A percentile compares a stretch with the other conserved stretches of the same genome.
These are phyloP conservation scores for Mortierella sp. DNA, from an alignment of 371 early-diverging fungal species.

Conservation along the genomic window DNA sequence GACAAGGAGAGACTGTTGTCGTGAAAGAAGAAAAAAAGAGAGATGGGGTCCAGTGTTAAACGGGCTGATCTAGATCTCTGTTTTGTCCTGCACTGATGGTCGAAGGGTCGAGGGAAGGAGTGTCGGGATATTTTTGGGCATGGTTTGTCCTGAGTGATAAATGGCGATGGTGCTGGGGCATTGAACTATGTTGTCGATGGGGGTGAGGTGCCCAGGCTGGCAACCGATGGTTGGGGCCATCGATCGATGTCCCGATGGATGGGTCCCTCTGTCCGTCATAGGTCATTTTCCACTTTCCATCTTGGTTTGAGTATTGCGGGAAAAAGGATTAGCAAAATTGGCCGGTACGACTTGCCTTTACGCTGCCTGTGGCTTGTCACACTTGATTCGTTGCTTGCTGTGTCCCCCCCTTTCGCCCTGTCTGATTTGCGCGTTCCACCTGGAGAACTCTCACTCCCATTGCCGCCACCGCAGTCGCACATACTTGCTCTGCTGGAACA, in stretches of 20 bases:
- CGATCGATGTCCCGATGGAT: constrained; percentile 45
- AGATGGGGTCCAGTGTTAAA: constrained; percentile 36
- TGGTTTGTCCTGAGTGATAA: not conserved
- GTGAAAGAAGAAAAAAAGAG: constrained; percentile 17
- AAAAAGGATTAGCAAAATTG: constrained; percentile 40
- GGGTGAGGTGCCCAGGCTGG: constrained; percentile 1
- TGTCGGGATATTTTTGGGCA: not conserved
- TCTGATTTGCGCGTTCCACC: not conserved
- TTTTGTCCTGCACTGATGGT: constrained; percentile 10
- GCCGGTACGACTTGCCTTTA: constrained; percentile 11
- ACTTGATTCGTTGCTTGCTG: not conserved
- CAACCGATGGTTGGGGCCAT: not conserved
- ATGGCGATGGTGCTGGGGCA: not conserved
- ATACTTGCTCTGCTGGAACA: not conserved
- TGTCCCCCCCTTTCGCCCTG: not conserved
- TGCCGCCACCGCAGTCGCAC: not conserved
- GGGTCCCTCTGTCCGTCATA: constrained; percentile 8
- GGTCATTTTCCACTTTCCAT: constrained; percentile 40
- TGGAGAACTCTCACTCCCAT: not conserved
- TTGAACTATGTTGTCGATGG: not conserved
- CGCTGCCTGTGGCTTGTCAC: constrained; percentile 24
- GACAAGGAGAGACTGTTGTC: constrained; percentile 86
- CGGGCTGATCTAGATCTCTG: constrained; percentile 16
- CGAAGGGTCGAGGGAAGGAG: not conserved
- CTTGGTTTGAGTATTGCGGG: constrained; percentile 47